Percentiles rank a stretch among this genome's conserved stretches.
Conservation (phyloP, 441 rosid species). For the Euphorbia schlechtendalii region DNA sequence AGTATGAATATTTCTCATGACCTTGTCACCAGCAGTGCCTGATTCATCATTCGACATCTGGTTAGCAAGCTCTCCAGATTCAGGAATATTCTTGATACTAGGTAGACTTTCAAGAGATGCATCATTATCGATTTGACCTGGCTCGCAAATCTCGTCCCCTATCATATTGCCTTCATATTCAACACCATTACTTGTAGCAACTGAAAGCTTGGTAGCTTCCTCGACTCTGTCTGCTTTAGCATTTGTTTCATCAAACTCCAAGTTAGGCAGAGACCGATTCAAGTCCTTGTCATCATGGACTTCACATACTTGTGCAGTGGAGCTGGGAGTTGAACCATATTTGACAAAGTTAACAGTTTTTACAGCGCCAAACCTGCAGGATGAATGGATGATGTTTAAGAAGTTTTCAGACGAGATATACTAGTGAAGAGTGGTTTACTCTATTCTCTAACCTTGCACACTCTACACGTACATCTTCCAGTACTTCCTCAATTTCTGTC, state of each 20-base stretch:
- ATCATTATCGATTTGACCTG: constrained; percentile 8
- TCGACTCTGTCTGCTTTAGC: constrained; percentile 19
- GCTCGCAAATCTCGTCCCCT: constrained; percentile 31
- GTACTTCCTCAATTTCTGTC: constrained; percentile 61
- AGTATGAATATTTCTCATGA: constrained; percentile 12
- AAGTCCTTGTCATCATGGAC: constrained; percentile 19
- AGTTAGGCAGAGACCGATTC: constrained; percentile 15
- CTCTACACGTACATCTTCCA: constrained; percentile 84
- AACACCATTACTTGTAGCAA: constrained; percentile 17
- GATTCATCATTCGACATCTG: constrained; percentile 22
- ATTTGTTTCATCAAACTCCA: constrained; percentile 21
- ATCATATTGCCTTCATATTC: constrained; percentile 19
- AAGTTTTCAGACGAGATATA: constrained; percentile 4
- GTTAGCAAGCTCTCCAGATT: constrained; percentile 19
- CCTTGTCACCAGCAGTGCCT: constrained; percentile 20
- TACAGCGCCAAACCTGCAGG: constrained; percentile 86
- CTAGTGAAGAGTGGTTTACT: constrained; percentile 17
- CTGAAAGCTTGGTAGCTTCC: constrained; percentile 17
- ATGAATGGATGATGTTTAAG: constrained; percentile 15
- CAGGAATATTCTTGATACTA: constrained; percentile 9
- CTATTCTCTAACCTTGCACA: constrained; percentile 59
- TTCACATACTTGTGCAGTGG: constrained; percentile 24
- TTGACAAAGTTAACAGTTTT: constrained; percentile 61
- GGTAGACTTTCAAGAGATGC: constrained; percentile 13
- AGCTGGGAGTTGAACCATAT: constrained; percentile 22